These are phyloP conservation scores for Voacanga thouarsii DNA, from an alignment of 257 asterid genomes.

Conservation along the genomic window DNA sequence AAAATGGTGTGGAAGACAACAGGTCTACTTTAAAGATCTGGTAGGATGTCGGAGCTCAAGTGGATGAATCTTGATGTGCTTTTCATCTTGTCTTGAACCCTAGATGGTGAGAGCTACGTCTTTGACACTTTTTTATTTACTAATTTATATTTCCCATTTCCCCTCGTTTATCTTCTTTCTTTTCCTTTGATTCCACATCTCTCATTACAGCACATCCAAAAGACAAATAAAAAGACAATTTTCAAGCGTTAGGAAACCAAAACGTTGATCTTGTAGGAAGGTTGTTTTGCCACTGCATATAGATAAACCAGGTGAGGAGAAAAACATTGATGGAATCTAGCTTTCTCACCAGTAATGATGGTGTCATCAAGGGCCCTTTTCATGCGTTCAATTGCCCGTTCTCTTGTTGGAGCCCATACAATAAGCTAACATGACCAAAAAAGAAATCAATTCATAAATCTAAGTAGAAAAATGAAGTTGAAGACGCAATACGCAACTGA, in stretches of 20 bases:
- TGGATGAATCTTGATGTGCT: not conserved
- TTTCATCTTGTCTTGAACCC: not conserved
- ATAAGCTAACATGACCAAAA: constrained; percentile 55
- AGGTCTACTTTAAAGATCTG: not conserved
- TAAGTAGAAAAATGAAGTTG: not conserved
- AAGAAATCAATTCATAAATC: not conserved
- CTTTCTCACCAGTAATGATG: constrained; percentile 66
- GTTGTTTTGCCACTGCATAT: not conserved
- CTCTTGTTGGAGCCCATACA: constrained; percentile 99
- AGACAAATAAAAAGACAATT: not conserved
- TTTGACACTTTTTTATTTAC: not conserved
- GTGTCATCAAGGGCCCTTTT: constrained; percentile 97
- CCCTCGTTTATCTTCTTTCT: too few species aligned
- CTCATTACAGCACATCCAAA: not conserved
- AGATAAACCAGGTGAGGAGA: not conserved
- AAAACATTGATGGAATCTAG: not conserved
- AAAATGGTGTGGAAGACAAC: not conserved
- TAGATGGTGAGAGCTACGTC: not conserved
- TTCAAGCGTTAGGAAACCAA: not conserved
- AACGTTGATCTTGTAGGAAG: not conserved
- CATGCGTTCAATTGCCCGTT: constrained; percentile 92
- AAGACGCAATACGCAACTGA: constrained; percentile 10
- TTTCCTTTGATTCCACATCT: too few species aligned
- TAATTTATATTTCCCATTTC: too few species aligned
- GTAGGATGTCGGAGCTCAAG: not conserved